Evolutionary conservation across 768 basidiomycete species (phyloP).

Genomic region (Tricholoma sp.): DNA sequence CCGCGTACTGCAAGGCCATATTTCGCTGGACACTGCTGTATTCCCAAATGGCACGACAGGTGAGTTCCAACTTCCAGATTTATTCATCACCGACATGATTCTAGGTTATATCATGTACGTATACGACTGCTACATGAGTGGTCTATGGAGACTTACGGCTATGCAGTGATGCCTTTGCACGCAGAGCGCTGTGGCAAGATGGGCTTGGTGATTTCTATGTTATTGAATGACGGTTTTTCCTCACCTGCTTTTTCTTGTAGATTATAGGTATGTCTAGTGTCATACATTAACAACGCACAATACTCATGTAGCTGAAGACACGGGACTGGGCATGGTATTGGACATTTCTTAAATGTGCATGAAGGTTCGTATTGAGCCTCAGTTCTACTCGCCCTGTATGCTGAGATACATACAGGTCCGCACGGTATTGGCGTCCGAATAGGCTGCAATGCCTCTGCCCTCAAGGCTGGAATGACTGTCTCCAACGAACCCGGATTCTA

Average conservation of each 20-base stretch:
- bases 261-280: constrained; percentile 44
- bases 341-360: constrained; percentile 92
- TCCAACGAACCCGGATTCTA: constrained; percentile 96
- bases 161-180: constrained; percentile 72
- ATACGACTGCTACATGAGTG: not conserved
- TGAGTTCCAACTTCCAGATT: constrained; percentile 18
- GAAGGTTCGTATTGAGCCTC: constrained; percentile 45
- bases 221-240: not conserved
- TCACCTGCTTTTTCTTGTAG: constrained; percentile 24
- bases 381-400: not conserved
- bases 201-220: constrained; percentile 56
- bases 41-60: constrained; percentile 83
- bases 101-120: constrained; percentile 54
- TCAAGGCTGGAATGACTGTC: constrained; percentile 85
- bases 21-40: constrained; percentile 79
- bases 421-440: constrained; percentile 62
- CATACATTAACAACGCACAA: not conserved
- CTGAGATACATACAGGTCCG: constrained; percentile 34
- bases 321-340: constrained; percentile 93
- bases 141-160: not conserved
- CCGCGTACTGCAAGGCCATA: constrained; percentile 86
- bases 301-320: constrained; percentile 44
- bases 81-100: not conserved
- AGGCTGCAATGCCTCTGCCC: constrained; percentile 60
- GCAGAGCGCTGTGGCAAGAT: constrained; percentile 78